Evolutionary conservation across 148 eudicot genomes (phyloP).

Genomic region (Amaranthus palmeri): DNA sequence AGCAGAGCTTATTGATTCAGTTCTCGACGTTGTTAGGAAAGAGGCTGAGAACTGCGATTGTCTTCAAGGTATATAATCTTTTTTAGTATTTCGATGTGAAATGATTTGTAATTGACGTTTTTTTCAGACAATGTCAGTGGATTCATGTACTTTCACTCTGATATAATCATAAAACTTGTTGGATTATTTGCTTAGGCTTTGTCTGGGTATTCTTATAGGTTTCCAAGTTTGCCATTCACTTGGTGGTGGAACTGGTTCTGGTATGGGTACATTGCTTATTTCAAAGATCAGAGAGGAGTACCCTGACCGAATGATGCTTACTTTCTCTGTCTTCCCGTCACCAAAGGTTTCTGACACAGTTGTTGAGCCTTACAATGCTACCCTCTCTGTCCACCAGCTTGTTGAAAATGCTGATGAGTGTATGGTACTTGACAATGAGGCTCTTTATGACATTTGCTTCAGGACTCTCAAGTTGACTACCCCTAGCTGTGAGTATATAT

Average conservation of each 20-base stretch:
- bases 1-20: slow-evolving; percentile 40
- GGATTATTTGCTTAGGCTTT: not conserved
- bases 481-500: slow-evolving; percentile 38
- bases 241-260: slow-evolving; percentile 42
- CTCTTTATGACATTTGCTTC: slow-evolving; percentile 39
- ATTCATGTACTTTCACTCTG: not conserved
- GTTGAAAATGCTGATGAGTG: slow-evolving; percentile 46
- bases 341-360: slow-evolving; percentile 43
- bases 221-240: slow-evolving; percentile 44
- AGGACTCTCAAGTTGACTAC: slow-evolving; percentile 41
- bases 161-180: not conserved
- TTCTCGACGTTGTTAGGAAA: slow-evolving; percentile 40
- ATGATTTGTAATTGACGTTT: not conserved
- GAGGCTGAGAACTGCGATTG: slow-evolving; percentile 44
- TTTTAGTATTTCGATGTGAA: not conserved
- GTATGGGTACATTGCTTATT: slow-evolving; percentile 41
- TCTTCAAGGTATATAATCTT: slow-evolving; percentile 27
- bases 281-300: slow-evolving; percentile 43
- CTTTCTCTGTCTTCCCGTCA: slow-evolving; percentile 38
- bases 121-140: not conserved
- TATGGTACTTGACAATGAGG: slow-evolving; percentile 41
- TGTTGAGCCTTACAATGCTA: slow-evolving; percentile 42
- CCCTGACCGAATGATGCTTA: slow-evolving; percentile 43
- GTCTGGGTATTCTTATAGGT: slow-evolving; percentile 15
- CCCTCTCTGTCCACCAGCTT: slow-evolving; percentile 41